Percentiles rank a stretch among this genome's conserved stretches.
Conservation (phyloP, 306 rosid species). For the Castanea crenata region DNA sequence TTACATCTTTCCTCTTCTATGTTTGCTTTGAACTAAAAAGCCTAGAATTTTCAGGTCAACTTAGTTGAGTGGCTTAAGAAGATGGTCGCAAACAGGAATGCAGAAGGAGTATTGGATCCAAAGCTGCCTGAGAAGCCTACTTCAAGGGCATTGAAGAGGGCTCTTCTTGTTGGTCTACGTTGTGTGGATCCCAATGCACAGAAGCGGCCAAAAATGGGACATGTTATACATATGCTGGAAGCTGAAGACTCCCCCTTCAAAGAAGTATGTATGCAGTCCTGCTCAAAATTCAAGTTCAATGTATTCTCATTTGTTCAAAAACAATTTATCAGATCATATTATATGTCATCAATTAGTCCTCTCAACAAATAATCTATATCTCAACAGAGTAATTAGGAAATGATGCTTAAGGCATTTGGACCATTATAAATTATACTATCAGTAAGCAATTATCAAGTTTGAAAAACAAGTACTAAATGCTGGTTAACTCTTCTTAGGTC, state of each 20-base stretch:
- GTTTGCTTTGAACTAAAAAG: slow-evolving; percentile 9
- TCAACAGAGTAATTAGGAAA: not conserved
- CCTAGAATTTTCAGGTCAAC: slow-evolving; percentile 58
- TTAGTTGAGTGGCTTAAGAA: slow-evolving; percentile 90
- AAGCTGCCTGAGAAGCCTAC: slow-evolving; percentile 75
- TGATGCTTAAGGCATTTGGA: not conserved
- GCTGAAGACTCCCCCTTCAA: slow-evolving; percentile 73
- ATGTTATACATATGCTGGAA: slow-evolving; percentile 91
- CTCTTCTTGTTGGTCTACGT: slow-evolving; percentile 82
- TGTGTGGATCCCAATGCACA: slow-evolving; percentile 81
- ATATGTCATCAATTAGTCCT: not conserved
- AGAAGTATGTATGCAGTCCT: slow-evolving; percentile 54
- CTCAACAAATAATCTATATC: not conserved
- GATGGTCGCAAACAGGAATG: slow-evolving; percentile 69
- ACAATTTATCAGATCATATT: not conserved
- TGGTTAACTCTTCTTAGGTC: not conserved
- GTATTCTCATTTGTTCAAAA: not conserved
- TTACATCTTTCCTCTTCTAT: slow-evolving; percentile 10
- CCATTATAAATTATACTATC: not conserved
- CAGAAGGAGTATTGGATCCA: slow-evolving; percentile 86
- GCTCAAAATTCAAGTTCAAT: slow-evolving; percentile 15
- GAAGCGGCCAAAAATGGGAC: slow-evolving; percentile 88
- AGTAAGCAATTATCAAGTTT: not conserved
- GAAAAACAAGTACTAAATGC: not conserved
- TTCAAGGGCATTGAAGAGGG: slow-evolving; percentile 75